A percentile compares a stretch with the other conserved stretches of the same genome.
These are phyloP conservation scores for Ceratonia siliqua DNA, from an alignment of 306 rosid species.

Conservation along the genomic window DNA sequence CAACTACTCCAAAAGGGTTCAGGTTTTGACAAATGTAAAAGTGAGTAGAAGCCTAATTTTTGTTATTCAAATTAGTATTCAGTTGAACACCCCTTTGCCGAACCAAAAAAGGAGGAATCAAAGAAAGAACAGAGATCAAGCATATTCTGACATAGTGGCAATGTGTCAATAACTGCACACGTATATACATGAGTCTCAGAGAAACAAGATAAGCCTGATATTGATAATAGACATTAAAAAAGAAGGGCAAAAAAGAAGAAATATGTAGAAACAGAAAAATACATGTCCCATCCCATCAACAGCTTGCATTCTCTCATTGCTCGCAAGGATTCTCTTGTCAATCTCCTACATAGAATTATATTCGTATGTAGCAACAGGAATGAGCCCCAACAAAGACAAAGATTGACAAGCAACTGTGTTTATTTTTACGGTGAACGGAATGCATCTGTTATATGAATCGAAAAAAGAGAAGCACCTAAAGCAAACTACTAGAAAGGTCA, in stretches of 20 bases:
- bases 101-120: slow-evolving; percentile 1
- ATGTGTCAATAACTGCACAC: background rate
- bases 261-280: background rate
- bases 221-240: background rate
- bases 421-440: background rate
- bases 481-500: slow-evolving; percentile 4
- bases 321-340: background rate
- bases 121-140: background rate
- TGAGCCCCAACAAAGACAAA: background rate
- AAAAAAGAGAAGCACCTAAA: background rate
- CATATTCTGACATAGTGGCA: background rate
- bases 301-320: background rate
- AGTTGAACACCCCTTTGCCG: background rate
- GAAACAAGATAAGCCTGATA: background rate
- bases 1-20: slow-evolving; percentile 17
- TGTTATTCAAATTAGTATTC: background rate
- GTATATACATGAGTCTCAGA: background rate
- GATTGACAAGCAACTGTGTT: background rate
- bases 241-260: background rate
- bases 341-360: background rate
- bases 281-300: background rate
- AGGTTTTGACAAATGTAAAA: background rate
- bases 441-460: background rate
- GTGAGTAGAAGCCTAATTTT: background rate
- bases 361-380: background rate